phyloP scores from a whole-genome alignment of 2,329 filamentous ascomycete genomes.

The Aureobasidium sp. region DNA sequence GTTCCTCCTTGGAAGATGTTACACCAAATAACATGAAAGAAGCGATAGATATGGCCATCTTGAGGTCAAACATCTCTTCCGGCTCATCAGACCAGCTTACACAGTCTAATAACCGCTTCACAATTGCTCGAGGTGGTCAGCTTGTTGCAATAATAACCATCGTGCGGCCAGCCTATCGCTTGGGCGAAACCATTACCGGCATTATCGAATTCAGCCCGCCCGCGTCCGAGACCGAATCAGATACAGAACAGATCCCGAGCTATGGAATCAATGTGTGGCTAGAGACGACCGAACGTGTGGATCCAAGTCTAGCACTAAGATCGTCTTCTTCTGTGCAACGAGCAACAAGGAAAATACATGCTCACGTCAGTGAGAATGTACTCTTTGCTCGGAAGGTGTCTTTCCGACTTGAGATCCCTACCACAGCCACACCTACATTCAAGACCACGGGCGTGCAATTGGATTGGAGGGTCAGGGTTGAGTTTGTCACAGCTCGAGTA shows the following conservation, averaged over 20 bases:
- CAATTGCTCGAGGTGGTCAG: conserved; percentile 86
- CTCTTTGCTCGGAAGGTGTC: conserved; percentile 72
- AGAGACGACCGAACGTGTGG: conserved; percentile 80
- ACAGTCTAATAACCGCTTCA: conserved; percentile 85
- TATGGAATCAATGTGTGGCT: conserved; percentile 79
- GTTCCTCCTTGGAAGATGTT: conserved; percentile 42
- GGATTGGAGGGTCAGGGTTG: conserved; percentile 82
- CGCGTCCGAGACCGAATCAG: neutral
- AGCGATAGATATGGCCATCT: conserved; percentile 82
- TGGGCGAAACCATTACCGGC: conserved; percentile 80
- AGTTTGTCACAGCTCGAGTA: conserved; percentile 76
- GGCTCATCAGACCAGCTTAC: conserved; percentile 9
- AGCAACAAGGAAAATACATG: conserved; percentile 76
- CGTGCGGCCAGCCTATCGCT: conserved; percentile 76
- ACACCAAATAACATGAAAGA: conserved; percentile 60
- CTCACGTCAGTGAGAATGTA: conserved; percentile 70
- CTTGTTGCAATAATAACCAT: conserved; percentile 88
- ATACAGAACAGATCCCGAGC: conserved; percentile 53
- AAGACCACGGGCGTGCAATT: conserved; percentile 81
- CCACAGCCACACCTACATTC: conserved; percentile 80
- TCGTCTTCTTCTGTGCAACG: conserved; percentile 80
- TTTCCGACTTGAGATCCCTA: conserved; percentile 78
- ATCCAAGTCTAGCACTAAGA: conserved; percentile 70
- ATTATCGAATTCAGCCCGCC: conserved; percentile 68
- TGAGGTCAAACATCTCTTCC: conserved; percentile 61